Evolutionary conservation across 257 asterid species (phyloP), one percentile per base, ranked within the genome.

Genomic region (Ehretia macrophylla): DNA sequence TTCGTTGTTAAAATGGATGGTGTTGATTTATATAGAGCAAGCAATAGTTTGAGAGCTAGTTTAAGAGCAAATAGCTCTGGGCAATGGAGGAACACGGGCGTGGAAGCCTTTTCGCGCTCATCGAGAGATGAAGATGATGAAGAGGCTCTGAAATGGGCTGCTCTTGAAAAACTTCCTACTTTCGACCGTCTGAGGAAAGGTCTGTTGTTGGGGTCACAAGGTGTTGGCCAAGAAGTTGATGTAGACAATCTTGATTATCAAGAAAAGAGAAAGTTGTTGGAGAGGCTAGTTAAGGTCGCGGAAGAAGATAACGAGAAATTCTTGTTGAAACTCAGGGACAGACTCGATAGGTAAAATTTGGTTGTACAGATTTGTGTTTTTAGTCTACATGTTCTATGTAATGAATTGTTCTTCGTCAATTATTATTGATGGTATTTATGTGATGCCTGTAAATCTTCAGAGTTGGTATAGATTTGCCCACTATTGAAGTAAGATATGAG

Each of bases 61-160:
- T 58, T 77, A 45, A 74, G 86, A 39, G 76, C 63, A 17, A 75
- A 66, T 56, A 81, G 88, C 32, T 48, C 70, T 13, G 65, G 77
- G 5, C 0, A 81, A 50, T 85, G 91, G 95, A 75, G 91, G 62
- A 83, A 65, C 19, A 67, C 78, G 0, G 86, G 83, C 0, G 13
- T 65, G 0, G 86, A 77, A n/a, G 68, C 67, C 0, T 83, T 83
- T 50, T 72, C 89, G 9, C 82, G 80, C 22, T 79, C 92, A n/a
- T 50, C 77, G 0, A 72, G 79, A 8, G 81, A 81, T 5, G 92
- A 83, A 65, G 87, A 83, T 19, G 95, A 86, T 17, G 95, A 86
- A 68, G 92, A 82, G n/a, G 83, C 85, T 46, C 63, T 82, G 4
- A 79, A 65, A 62, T 82, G 95, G 95, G 92, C 95, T 39, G 73